Evolutionary conservation across 495 filamentous ascomycete species (phyloP).

Genomic region (Neurospora sp.): DNA sequence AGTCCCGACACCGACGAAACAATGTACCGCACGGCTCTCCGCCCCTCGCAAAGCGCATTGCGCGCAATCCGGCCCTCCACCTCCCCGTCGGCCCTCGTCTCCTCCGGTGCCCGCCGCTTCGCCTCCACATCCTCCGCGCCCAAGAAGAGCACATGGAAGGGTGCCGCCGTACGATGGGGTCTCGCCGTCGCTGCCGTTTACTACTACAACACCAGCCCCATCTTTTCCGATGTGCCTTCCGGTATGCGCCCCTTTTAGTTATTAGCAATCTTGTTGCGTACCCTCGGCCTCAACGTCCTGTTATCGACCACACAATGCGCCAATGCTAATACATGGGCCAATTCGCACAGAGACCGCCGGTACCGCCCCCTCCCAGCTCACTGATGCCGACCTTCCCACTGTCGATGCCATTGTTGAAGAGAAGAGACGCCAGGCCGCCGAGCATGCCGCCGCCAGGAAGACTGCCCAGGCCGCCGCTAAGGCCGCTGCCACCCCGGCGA

Average conservation of each 20-base stretch:
- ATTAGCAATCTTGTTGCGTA: not conserved
- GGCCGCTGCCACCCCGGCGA: conserved; percentile 12
- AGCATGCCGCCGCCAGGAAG: conserved; percentile 9
- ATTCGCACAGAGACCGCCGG: conserved; percentile 8
- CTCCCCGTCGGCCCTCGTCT: conserved; percentile 1
- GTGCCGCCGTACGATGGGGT: conserved; percentile 58
- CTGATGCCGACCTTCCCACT: conserved; percentile 37
- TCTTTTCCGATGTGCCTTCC: conserved; percentile 74
- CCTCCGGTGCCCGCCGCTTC: conserved; percentile 45
- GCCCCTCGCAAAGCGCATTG: conserved; percentile 43
- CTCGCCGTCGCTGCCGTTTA: conserved; percentile 72
- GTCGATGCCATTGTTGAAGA: conserved; percentile 41
- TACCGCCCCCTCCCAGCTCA: conserved; percentile 29
- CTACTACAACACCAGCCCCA: conserved; percentile 81
- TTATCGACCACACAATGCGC: not conserved
- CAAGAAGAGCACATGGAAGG: conserved; percentile 79
- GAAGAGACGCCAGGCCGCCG: conserved; percentile 34
- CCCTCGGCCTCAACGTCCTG: conserved; percentile 14
- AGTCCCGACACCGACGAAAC: conserved; percentile 7
- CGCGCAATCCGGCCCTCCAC: conserved; percentile 26
- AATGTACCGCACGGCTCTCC: conserved; percentile 54
- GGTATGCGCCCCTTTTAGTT: conserved; percentile 40
- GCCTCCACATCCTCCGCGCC: conserved; percentile 58
- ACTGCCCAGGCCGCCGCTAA: conserved; percentile 19
- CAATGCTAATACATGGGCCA: not conserved